A percentile compares a stretch with the other conserved stretches of the same genome.
These are phyloP conservation scores for Glebionis coronaria DNA, from an alignment of 129 eudicot genomes.

Conservation along the genomic window DNA sequence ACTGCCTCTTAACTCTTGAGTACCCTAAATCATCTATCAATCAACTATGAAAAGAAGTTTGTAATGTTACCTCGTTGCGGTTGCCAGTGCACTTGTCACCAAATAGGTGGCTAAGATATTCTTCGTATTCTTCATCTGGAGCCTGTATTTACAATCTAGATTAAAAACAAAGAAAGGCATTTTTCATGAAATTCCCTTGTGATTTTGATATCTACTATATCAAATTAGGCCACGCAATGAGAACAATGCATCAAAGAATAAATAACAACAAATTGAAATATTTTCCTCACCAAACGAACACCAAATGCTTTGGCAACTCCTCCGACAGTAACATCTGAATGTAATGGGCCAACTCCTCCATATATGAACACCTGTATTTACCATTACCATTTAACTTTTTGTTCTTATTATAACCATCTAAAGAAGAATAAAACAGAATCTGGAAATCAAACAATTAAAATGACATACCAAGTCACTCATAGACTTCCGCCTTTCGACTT, in stretches of 20 bases:
- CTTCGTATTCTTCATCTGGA: conserved; percentile 96
- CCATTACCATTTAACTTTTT: not conserved
- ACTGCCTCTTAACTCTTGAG: no score
- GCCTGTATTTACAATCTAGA: conserved; percentile 46
- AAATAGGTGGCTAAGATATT: conserved; percentile 65
- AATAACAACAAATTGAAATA: conserved; percentile 4
- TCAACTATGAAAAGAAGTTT: not conserved
- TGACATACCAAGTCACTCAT: not conserved
- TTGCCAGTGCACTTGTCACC: conserved; percentile 84
- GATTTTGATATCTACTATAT: not conserved
- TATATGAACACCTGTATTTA: conserved; percentile 59
- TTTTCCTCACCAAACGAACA: conserved; percentile 63
- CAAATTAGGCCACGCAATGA: not conserved
- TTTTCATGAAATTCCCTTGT: not conserved
- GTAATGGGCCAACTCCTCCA: conserved; percentile 96
- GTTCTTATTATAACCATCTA: not conserved
- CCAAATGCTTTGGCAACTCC: conserved; percentile 99
- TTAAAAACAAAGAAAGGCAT: not conserved
- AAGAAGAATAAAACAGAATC: not conserved
- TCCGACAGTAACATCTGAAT: conserved; percentile 78
- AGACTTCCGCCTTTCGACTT: conserved; percentile 56
- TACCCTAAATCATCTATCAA: not conserved
- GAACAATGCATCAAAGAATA: conserved; percentile 15
- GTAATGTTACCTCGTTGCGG: conserved; percentile 61
- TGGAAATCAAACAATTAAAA: not conserved